Base-by-base conservation (phyloP, 2,329 filamentous ascomycete genomes). In the Fusarium globosum region DNA sequence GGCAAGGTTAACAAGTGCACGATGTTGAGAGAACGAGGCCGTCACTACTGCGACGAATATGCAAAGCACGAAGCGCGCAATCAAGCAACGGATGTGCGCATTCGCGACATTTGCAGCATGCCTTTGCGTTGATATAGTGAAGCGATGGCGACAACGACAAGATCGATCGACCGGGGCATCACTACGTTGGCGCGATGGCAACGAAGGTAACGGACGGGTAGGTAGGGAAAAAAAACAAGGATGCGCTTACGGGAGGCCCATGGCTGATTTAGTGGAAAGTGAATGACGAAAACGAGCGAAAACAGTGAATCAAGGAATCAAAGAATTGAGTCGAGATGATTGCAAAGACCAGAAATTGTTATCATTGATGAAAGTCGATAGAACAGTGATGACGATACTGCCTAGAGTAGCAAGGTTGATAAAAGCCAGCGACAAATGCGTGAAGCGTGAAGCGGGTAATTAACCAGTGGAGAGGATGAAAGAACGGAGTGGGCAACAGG, bases 221-320 rank as follows among this genome's bases (percentile, higher is more conserved):
- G 13, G 46, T 30, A 30, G 28, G 28, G 21, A 12, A 36, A 56
- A 56, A 65, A 74, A 75, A 65, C 69, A 61, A 71, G 63, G 73
- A 64, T 69, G 68, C 66, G 85, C 85, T 85, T 83, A 86, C 85
- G 85, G 85, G 57, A 86, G 85, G 77, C 85, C 85, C 85, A 86
- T 86, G 57, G 49, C 77, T 75, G 63, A 46, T 58, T 39, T 53
- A 42, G 42, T 59, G 30, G 26, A 30, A 69, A 72, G 69, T 62
- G 70, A 73, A 55, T 60, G 68, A 70, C 60, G 26, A 61, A 58
- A 60, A 45, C 18, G 58, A 70, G 36, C 23, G 41, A 56, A 61
- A 67, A 64, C n/a, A 58, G 43, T 6, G 26, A 56, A 61, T 55
- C 36, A 46, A n/a, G 26, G 35, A 38, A 43, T 36, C 33, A 56